Percentiles rank a stretch among this genome's conserved stretches.
Evolutionary conservation across 495 filamentous ascomycete genomes (phyloP).

Genomic region (Penicillium atrosanguineum): DNA sequence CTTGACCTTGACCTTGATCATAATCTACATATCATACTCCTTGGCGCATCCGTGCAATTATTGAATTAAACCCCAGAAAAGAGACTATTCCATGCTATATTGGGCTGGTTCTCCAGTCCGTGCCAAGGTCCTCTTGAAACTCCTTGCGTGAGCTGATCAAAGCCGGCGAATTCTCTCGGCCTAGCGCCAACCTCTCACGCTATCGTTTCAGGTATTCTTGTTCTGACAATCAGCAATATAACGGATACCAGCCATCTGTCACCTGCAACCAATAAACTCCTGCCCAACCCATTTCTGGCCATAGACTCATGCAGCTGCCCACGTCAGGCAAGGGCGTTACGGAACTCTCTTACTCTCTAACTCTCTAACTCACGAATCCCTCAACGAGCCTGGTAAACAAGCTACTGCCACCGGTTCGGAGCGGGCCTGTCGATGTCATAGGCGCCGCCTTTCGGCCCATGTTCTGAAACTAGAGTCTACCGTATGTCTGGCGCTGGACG

Average conservation of each 20-base stretch:
- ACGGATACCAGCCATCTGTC: conserved; percentile 7
- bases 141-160: background rate
- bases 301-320: conserved; percentile 3
- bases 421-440: background rate
- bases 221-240: conserved; percentile 4
- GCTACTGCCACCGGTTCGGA: conserved; percentile 4
- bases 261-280: background rate
- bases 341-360: too few species aligned
- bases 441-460: background rate
- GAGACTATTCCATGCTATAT: background rate
- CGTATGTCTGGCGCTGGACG: background rate
- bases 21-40: background rate
- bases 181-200: conserved; percentile 1
- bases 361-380: conserved; percentile 1
- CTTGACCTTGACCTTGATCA: background rate
- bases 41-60: background rate
- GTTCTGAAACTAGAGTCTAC: too few species aligned
- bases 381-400: background rate
- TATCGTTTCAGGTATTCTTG: conserved; percentile 5
- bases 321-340: conserved; percentile 9
- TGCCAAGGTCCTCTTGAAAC: background rate
- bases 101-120: background rate
- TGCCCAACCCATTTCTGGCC: conserved; percentile 6
- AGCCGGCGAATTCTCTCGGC: background rate
- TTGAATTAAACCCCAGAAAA: background rate